Evolutionary conservation across 768 basidiomycete genomes (phyloP), one percentile per base, ranked within the genome.

Genomic region (Tremella yokohamensis): DNA sequence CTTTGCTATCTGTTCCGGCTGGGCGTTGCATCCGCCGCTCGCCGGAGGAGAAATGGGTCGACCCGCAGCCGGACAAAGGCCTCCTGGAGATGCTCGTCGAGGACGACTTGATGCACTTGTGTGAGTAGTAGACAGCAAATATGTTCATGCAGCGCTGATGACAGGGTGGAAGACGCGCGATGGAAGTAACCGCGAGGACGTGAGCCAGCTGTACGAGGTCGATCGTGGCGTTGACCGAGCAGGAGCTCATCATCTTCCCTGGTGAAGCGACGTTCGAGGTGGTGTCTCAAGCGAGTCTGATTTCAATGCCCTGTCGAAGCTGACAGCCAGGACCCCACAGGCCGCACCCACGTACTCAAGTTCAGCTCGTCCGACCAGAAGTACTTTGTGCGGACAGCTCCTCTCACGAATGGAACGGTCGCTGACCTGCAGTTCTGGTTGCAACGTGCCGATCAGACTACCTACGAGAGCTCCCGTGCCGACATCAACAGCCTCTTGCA

Each of bases 181-280:
- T 37, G 58, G 61, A 19, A 34, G 37, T 52, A 19, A 6, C 15
- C 12, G 26, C 26, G 65, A 69, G 39, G 72, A 76, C 60, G 74
- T 76, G 25, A 52, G 67, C 54, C 25, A 22, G 38, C 18, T 29
- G n/a, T 55, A 13, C 24, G n/a, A 18, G 20, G 20, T 38, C 24
- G 25, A 24, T n/a, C 22, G 42, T 37, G 11, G 8, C 22, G 44
- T 19, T 53, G 52, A 60, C 20, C 15, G 49, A 29, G 19, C 52
- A 90, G 88, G 91, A 96, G 68, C 78, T 92, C 54, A 90, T 94
- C 62, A 78, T 94, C 53, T 89, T 93, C 75, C 89, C 90, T 0
- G 82, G 83, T 1, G 91, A 96, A 76, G 90, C 91, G 2, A 83
- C 81, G 0, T 90, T 96, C 71, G 81, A 81, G 65, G 87, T 85